Conservation (phyloP, 2,329 filamentous ascomycete genomes). For the Epichloe aotearoae region DNA sequence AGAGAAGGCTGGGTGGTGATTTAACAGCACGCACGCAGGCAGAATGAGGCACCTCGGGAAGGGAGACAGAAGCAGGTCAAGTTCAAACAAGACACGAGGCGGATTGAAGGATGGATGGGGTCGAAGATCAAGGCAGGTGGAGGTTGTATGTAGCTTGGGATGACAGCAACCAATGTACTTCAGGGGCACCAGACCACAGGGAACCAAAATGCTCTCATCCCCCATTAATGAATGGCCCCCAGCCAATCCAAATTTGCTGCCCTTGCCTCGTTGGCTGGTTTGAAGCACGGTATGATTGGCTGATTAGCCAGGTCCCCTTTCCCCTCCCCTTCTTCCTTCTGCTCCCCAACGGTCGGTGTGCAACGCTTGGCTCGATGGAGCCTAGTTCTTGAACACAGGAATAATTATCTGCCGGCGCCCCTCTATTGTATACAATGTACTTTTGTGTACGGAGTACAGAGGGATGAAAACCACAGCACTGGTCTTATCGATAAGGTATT, state of each 20-base stretch:
- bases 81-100: conserved; percentile 1
- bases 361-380: conserved; percentile 9
- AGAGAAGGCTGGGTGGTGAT: neutral
- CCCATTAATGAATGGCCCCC: too few species aligned
- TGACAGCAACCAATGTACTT: conserved; percentile 11
- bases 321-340: conserved; percentile 4
- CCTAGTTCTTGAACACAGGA: neutral
- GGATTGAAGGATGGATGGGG: conserved; percentile 6
- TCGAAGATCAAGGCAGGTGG: conserved; percentile 4
- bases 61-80: conserved; percentile 1
- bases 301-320: conserved; percentile 9
- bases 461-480: neutral
- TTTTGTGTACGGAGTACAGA: neutral
- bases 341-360: conserved; percentile 9
- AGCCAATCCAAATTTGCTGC: too few species aligned
- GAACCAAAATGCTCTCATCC: conserved; percentile 2
- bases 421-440: too few species aligned
- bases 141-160: conserved; percentile 4
- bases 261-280: conserved; percentile 12
- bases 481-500: conserved; percentile 12
- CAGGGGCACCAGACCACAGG: conserved; percentile 19
- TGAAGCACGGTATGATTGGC: conserved; percentile 1
- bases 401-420: too few species aligned
- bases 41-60: conserved; percentile 5
- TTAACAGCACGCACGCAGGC: neutral